Evolutionary conservation across 768 basidiomycete genomes (phyloP).

Genomic region (Lanmaoa rubissima): DNA sequence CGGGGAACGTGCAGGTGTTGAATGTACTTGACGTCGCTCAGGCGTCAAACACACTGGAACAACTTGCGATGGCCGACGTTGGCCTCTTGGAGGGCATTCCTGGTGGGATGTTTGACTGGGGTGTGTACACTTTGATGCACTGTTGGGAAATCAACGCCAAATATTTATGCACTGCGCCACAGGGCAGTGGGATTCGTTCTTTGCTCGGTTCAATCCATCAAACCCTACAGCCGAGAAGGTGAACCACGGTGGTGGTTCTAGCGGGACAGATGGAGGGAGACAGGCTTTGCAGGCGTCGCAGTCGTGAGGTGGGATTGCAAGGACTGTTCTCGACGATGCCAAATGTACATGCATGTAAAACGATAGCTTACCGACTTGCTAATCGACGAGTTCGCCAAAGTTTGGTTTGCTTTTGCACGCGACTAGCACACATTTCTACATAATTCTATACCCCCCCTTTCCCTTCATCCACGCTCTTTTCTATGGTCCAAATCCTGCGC

Average conservation of each 20-base stretch:
- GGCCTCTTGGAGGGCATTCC: conserved; percentile 78
- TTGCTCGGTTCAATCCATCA: conserved; percentile 51
- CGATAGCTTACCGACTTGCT: conserved; percentile 5
- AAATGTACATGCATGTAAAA: conserved; percentile 22
- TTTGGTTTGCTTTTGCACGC: not conserved
- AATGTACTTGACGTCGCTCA: conserved; percentile 67
- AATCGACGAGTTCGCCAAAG: conserved; percentile 7
- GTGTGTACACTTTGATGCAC: conserved; percentile 42
- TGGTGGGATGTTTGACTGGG: conserved; percentile 85
- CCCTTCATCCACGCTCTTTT: conserved; percentile 17
- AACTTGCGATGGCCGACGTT: conserved; percentile 63
- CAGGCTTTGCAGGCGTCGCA: not conserved
- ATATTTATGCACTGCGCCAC: conserved; percentile 4
- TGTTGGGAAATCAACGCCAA: not conserved
- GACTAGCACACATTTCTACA: conserved; percentile 12
- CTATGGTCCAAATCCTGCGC: conserved; percentile 24
- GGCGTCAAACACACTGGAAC: conserved; percentile 53
- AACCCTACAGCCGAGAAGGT: conserved; percentile 5
- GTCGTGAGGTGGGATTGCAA: not conserved
- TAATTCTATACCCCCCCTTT: conserved; percentile 27
- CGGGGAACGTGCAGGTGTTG: conserved; percentile 69
- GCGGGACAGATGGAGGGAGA: not conserved
- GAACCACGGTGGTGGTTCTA: not conserved
- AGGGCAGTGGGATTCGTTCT: conserved; percentile 86
- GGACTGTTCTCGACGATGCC: not conserved